Conservation (phyloP, 345 rosid genomes). For the Citropsis articulata region DNA sequence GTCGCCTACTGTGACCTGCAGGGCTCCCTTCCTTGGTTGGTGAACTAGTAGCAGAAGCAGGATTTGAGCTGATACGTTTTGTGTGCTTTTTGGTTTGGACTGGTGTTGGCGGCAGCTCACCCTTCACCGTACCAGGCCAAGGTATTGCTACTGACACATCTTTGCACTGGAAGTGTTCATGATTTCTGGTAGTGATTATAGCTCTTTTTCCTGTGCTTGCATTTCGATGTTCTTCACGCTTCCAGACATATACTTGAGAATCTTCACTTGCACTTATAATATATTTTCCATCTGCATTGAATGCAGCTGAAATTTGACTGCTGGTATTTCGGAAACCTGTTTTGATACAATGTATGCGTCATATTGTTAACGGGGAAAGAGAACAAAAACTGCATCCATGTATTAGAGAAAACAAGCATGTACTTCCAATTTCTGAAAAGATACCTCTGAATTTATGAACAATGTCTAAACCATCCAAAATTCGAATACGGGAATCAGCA, state of each 20-base stretch:
- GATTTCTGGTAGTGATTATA: conserved; percentile 34
- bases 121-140: conserved; percentile 71
- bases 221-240: conserved; percentile 44
- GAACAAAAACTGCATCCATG: neutral
- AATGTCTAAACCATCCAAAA: conserved; percentile 61
- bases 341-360: neutral
- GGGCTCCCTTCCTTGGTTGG: conserved; percentile 47
- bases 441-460: conserved; percentile 79
- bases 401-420: neutral
- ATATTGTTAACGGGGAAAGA: neutral
- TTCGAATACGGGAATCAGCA: conserved; percentile 85
- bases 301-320: conserved; percentile 90
- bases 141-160: conserved; percentile 87
- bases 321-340: conserved; percentile 76
- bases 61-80: conserved; percentile 33
- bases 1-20: conserved; percentile 34
- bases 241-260: conserved; percentile 84
- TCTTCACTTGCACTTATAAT: conserved; percentile 82
- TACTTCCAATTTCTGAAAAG: neutral
- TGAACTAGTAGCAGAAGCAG: conserved; percentile 32
- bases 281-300: conserved; percentile 64
- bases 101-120: conserved; percentile 57
- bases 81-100: conserved; percentile 46
- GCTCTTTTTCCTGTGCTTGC: conserved; percentile 43
- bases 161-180: conserved; percentile 72